Evolutionary conservation across 164 flowering plant genomes (phyloP).

Genomic region (Sextonia rubra): DNA sequence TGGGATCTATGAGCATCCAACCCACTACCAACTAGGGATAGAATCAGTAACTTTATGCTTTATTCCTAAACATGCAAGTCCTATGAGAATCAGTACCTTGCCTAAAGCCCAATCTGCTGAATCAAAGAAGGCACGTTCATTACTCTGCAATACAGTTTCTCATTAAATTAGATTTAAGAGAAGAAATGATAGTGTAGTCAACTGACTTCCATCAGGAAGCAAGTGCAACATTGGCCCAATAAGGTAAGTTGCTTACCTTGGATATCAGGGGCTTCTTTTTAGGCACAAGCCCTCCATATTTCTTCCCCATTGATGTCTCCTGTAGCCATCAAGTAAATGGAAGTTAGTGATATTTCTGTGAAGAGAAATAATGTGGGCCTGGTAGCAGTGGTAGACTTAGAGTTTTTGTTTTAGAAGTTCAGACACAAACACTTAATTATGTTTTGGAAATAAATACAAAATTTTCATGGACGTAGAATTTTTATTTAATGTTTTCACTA

Average conservation of each 20-base stretch:
- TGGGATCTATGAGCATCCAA: no score
- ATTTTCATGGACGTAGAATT: no score
- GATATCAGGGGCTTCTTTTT: conserved; percentile 92
- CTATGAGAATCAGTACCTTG: conserved; percentile 45
- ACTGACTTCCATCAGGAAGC: background rate
- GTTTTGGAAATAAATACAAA: no score
- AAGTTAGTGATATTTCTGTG: no score
- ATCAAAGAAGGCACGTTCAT: conserved; percentile 33
- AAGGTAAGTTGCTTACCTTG: conserved; percentile 37
- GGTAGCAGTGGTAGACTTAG: no score
- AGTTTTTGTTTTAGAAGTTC: no score
- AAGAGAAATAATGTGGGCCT: no score
- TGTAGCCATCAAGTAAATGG: background rate
- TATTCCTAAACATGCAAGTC: background rate
- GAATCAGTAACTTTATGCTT: background rate
- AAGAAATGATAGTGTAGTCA: background rate
- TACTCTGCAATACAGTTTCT: conserved; percentile 36
- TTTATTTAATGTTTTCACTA: no score
- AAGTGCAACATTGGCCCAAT: background rate
- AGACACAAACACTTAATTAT: no score
- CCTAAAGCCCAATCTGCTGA: conserved; percentile 30
- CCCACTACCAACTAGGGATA: background rate
- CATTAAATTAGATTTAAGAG: background rate
- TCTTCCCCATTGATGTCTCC: conserved; percentile 20
- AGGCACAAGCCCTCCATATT: conserved; percentile 69